phyloP scores from a whole-genome alignment of 345 rosid species.

The Psidium guajava region DNA sequence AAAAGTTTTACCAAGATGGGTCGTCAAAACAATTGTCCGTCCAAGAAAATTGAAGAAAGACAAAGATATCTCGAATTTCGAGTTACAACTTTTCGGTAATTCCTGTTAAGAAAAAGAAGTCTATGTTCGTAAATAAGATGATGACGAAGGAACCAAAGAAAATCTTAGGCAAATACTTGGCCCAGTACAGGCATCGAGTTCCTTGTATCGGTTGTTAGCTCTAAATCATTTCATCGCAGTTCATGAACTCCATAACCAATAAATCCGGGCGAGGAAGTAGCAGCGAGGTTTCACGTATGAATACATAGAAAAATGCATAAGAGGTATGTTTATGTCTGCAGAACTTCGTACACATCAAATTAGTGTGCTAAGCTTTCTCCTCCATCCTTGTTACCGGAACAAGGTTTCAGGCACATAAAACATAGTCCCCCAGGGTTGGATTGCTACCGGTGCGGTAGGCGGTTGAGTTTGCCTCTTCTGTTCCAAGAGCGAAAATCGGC shows the following conservation, averaged over 20 bases:
- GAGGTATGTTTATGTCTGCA: neutral
- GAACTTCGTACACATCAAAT: neutral
- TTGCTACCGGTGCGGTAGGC: neutral
- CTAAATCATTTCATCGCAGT: neutral
- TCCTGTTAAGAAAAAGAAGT: too few relatives aligned
- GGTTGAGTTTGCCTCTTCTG: neutral
- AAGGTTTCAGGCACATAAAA: constrained; percentile 17
- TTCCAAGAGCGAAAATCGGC: constrained; percentile 40
- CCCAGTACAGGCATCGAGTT: neutral
- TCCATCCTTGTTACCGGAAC: constrained; percentile 28
- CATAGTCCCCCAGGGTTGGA: constrained; percentile 3
- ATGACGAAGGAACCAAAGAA: too few relatives aligned
- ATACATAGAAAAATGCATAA: neutral
- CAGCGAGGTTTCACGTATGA: neutral
- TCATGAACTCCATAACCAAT: neutral
- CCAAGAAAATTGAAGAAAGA: neutral
- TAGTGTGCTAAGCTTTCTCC: constrained; percentile 20
- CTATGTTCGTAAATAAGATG: too few relatives aligned
- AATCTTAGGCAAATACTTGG: neutral
- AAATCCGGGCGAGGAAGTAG: neutral
- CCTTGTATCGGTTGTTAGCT: neutral
- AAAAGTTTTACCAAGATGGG: too few relatives aligned
- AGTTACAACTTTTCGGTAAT: too few relatives aligned
- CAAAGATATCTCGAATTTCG: neutral
- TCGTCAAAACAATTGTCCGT: neutral